These are phyloP conservation scores for Fraxinus paxiana DNA, from an alignment of 305 asterid species.

Conservation along the genomic window DNA sequence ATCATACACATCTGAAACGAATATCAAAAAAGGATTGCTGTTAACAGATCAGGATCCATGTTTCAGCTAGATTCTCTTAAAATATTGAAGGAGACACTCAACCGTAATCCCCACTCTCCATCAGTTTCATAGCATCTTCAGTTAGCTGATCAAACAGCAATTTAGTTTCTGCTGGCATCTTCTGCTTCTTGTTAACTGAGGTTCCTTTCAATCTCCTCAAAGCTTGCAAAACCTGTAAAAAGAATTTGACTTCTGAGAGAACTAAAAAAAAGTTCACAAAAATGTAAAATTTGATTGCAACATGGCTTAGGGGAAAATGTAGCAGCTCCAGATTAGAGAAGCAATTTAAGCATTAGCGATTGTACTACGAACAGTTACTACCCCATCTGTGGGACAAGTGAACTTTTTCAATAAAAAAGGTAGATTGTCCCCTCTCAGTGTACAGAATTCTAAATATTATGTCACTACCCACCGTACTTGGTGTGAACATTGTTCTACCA, in stretches of 20 bases:
- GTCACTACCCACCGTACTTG: background rate
- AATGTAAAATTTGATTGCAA: background rate
- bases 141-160: conserved; percentile 79
- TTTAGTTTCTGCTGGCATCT: conserved; percentile 79
- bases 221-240: conserved; percentile 70
- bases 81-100: conserved; percentile 31
- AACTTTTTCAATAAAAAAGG: background rate
- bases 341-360: background rate
- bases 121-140: conserved; percentile 83
- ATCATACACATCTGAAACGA: conserved; percentile 69
- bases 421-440: background rate
- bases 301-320: background rate
- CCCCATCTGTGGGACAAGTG: background rate
- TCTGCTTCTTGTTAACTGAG: conserved; percentile 66
- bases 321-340: background rate
- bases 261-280: background rate
- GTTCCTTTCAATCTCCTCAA: conserved; percentile 88
- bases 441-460: background rate
- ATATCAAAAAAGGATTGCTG: conserved; percentile 8
- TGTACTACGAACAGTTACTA: background rate
- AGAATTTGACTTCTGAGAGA: conserved; percentile 4
- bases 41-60: conserved; percentile 7
- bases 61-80: conserved; percentile 8
- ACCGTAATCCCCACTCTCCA: conserved; percentile 95
- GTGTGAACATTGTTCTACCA: background rate